A percentile compares a stretch with the other conserved stretches of the same genome.
phyloP scores from a whole-genome alignment of 805 yeast genomes.

The Pichia heedii region DNA sequence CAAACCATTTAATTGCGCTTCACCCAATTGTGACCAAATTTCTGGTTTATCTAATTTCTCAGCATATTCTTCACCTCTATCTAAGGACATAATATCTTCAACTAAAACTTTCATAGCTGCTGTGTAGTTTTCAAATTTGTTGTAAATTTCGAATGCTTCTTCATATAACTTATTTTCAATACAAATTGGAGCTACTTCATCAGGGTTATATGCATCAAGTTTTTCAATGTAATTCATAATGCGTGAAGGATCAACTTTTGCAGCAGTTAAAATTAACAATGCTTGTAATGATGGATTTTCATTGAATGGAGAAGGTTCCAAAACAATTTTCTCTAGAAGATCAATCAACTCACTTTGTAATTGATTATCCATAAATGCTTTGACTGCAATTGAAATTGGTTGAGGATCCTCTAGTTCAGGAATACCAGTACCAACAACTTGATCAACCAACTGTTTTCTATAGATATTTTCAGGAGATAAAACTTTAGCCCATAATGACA shows the following conservation, averaged over 20 bases:
- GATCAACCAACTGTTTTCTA: slow-evolving; percentile 87
- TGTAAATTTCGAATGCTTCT: slow-evolving; percentile 90
- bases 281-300: slow-evolving; percentile 96
- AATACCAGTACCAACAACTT: slow-evolving; percentile 91
- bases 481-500: slow-evolving; percentile 73
- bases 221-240: slow-evolving; percentile 80
- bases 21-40: slow-evolving; percentile 91
- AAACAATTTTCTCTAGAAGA: slow-evolving; percentile 86
- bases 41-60: slow-evolving; percentile 80
- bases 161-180: slow-evolving; percentile 81
- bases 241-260: slow-evolving; percentile 85
- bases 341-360: slow-evolving; percentile 90
- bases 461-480: slow-evolving; percentile 68
- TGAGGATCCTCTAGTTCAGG: slow-evolving; percentile 91
- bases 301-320: slow-evolving; percentile 95
- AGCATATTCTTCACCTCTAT: slow-evolving; percentile 89
- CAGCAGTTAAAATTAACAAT: slow-evolving; percentile 83
- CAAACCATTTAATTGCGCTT: slow-evolving; percentile 90
- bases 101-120: slow-evolving; percentile 87
- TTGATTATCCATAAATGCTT: slow-evolving; percentile 93
- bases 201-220: slow-evolving; percentile 83
- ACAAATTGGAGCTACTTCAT: slow-evolving; percentile 88
- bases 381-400: slow-evolving; percentile 87
- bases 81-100: slow-evolving; percentile 88
- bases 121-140: slow-evolving; percentile 65